These are phyloP conservation scores for Deakozyma indianensis DNA, from an alignment of 805 yeast genomes.

Conservation along the genomic window DNA sequence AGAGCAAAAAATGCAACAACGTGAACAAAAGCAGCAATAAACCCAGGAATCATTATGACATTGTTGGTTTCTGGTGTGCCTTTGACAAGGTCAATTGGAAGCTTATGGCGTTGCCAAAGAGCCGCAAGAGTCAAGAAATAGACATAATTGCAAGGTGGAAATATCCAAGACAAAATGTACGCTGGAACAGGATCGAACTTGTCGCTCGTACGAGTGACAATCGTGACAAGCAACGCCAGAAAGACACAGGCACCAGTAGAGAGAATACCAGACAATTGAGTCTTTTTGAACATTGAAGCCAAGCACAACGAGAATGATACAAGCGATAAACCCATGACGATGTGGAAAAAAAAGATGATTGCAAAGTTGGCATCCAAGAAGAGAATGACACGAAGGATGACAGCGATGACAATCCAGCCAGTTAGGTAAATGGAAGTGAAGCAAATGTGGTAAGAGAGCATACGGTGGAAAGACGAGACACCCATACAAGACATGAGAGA, in stretches of 20 bases:
- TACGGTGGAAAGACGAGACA: conserved; percentile 14
- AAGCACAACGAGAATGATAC: conserved; percentile 19
- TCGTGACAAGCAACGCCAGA: conserved; percentile 19
- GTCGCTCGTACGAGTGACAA: conserved; percentile 16
- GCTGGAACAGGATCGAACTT: conserved; percentile 13
- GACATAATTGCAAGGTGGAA: conserved; percentile 23
- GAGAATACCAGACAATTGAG: conserved; percentile 21
- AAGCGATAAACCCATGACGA: conserved; percentile 18
- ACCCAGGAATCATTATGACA: neutral
- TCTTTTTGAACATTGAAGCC: conserved; percentile 17
- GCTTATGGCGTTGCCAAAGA: conserved; percentile 15
- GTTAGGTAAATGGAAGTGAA: conserved; percentile 18
- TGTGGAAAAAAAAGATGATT: conserved; percentile 18
- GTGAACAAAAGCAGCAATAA: neutral
- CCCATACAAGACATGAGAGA: conserved; percentile 21
- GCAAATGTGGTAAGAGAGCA: conserved; percentile 17
- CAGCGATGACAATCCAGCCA: conserved; percentile 21
- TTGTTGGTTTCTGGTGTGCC: conserved; percentile 15
- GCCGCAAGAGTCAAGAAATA: conserved; percentile 20
- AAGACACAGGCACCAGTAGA: conserved; percentile 19
- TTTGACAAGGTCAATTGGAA: conserved; percentile 13
- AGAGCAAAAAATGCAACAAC: neutral
- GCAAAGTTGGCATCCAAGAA: conserved; percentile 15
- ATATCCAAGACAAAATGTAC: conserved; percentile 17
- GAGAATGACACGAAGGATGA: conserved; percentile 12